phyloP scores from a whole-genome alignment of 148 eudicot species.

The Cornus controversa region DNA sequence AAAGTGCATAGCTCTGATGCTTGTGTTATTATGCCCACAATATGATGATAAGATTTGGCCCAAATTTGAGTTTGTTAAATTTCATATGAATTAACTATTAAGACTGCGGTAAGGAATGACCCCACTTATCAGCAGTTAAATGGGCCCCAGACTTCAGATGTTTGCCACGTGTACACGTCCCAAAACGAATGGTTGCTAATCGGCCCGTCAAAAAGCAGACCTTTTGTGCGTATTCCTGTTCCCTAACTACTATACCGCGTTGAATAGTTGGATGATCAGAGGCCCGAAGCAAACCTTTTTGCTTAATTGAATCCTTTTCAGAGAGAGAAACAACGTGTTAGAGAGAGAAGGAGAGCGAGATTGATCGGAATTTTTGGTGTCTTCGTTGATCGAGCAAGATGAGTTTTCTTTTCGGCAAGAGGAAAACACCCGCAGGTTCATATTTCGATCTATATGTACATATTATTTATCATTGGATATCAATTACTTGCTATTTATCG shows the following conservation, averaged over 20 bases:
- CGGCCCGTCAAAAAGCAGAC: no score
- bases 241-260: not conserved
- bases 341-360: constrained; percentile 11
- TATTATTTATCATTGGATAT: no score
- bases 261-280: not conserved
- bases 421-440: constrained; percentile 89
- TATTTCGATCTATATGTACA: constrained; percentile 1
- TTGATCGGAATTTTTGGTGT: not conserved
- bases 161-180: no score
- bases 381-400: constrained; percentile 27
- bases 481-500: not conserved
- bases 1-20: no score
- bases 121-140: not conserved
- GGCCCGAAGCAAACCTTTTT: not conserved
- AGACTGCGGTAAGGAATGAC: no score
- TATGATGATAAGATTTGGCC: no score
- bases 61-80: no score
- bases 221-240: not conserved
- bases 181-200: no score
- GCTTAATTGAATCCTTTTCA: not conserved
- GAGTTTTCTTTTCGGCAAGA: constrained; percentile 90
- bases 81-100: no score
- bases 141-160: not conserved
- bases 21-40: no score
- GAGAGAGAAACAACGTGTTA: not conserved